Evolutionary conservation across 139 green algal species (phyloP), one percentile per base, ranked within the genome.

Genomic region (Pycnococcus provasolii): DNA sequence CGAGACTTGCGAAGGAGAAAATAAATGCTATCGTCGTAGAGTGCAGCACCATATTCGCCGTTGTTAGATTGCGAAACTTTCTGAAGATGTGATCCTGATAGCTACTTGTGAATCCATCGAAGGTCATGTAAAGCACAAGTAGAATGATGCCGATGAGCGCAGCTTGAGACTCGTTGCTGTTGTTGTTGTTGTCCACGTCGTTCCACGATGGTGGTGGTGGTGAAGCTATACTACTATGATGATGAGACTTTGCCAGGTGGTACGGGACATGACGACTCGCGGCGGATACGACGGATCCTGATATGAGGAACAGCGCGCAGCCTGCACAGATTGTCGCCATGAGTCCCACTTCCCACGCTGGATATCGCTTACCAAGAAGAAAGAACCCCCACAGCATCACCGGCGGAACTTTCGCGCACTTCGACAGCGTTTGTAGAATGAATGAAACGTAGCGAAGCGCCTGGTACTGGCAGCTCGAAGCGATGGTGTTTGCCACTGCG

Each of bases 391-490:
- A 96, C 13, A 93, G 55, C 89, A 96, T 95, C 46, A 96, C 90
- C 1, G 90, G 90, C 11, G 94, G 80, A 79, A 89, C 88, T 73
- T 96, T 96, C 55, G 87, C 89, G 62, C 86, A 91, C 72, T 96
- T 96, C 11, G 54, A 51, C 53, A 71, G 51, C 37, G 55, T 68
- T 65, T 96, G 90, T 15, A 95, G 67, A 0, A 87, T 83, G 73
- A 96, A 96, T 39, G 83, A 85, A 1, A 96, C 83, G 75, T 91
- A 87, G 68, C 92, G 91, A 9, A 96, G 79, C 4, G 90, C 90
- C 73, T 96, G 89, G 51, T 96, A 96, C 76, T 96, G 90, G 79
- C 90, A 96, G 53, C 80, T 87, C 0, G 90, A 96, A 40, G 90
- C 89, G 45, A 91, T 75, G 13, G 95, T 85, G 68, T 96, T 96